Evolutionary conservation across 257 asterid genomes (phyloP), one percentile per base, ranked within the genome.

Genomic region (Nicotiana paniculata): DNA sequence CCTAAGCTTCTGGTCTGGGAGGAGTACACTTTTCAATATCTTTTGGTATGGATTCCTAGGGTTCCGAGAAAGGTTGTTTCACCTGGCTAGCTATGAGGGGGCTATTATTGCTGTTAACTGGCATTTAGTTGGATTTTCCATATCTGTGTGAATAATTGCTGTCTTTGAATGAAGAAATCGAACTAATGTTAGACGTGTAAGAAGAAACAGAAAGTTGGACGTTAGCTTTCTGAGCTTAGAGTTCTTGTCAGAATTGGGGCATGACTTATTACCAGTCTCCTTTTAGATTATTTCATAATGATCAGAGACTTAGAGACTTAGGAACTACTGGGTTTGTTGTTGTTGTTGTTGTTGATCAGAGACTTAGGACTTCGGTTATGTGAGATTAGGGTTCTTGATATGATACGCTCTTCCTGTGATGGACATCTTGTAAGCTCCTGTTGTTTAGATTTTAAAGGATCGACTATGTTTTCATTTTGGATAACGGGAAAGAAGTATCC

Each of bases 391-490:
- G 16, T 72, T 75, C 80, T 51, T 48, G 63, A 28, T 51, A 75
- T 26, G 80, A 28, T 51, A 75, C 28, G 46, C 26, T 51, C 63
- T 51, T 75, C 63, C 30, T 75, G 79, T 28, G 46, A 61, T 75
- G 80, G 62, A 5, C 63, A 75, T 75, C 80, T 75, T 75, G 35
- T 51, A 75, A 75, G 80, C 28, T 51, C 63, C 46, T 75, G 16
- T 26, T 48, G 46, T 51, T 75, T 33, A 26, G 28, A 75, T 39
- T 75, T 72, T 26, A 51, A 51, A 51, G 63, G 63, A 51, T 75
- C 51, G 63, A 75, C 80, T 48, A 7, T 51, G 62, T 26, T 75
- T 13, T 51, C 46, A 28, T 48, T 61, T 74, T 51, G 63, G 63
- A 51, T 75, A 75, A 51, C 8, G 79, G 24, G 26, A 46, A 35